Evolutionary conservation across 306 rosid species (phyloP).

Genomic region (Rosa rugosa): DNA sequence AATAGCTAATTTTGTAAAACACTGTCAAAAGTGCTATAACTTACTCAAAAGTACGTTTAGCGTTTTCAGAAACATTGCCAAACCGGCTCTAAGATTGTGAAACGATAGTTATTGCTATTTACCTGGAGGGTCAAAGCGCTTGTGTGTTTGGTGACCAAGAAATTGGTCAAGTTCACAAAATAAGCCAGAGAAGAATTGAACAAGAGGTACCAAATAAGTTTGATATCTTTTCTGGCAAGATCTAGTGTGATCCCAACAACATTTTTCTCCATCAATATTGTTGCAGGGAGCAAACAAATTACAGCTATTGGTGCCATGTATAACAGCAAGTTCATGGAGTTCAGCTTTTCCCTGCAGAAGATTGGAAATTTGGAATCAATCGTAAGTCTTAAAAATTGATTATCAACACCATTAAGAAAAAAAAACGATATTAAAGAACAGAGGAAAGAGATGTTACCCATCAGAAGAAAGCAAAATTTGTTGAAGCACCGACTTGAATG

Average conservation of each 20-base stretch:
- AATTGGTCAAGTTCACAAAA: conserved; percentile 52
- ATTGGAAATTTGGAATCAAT: too few relatives aligned
- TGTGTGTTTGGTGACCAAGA: conserved; percentile 59
- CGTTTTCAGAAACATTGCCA: background rate
- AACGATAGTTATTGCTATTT: background rate
- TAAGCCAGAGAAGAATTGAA: conserved; percentile 32
- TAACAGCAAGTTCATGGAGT: conserved; percentile 28
- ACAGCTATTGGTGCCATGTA: conserved; percentile 36
- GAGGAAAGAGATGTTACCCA: conserved; percentile 11
- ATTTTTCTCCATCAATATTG: conserved; percentile 29
- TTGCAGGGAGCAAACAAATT: conserved; percentile 24
- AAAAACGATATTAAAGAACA: background rate
- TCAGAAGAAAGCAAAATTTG: conserved; percentile 28
- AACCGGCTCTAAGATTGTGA: background rate
- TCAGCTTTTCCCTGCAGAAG: conserved; percentile 24
- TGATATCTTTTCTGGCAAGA: conserved; percentile 26
- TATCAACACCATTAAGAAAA: background rate
- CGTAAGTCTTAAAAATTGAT: background rate
- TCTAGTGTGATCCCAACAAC: conserved; percentile 19
- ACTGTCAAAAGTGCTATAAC: background rate
- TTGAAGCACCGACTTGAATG: conserved; percentile 32
- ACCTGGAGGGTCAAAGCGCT: conserved; percentile 37
- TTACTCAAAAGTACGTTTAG: background rate
- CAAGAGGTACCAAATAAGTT: conserved; percentile 29
- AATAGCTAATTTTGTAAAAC: too few relatives aligned